phyloP scores from a whole-genome alignment of 2,329 filamentous ascomycete species.

The Parastagonospora avenae region DNA sequence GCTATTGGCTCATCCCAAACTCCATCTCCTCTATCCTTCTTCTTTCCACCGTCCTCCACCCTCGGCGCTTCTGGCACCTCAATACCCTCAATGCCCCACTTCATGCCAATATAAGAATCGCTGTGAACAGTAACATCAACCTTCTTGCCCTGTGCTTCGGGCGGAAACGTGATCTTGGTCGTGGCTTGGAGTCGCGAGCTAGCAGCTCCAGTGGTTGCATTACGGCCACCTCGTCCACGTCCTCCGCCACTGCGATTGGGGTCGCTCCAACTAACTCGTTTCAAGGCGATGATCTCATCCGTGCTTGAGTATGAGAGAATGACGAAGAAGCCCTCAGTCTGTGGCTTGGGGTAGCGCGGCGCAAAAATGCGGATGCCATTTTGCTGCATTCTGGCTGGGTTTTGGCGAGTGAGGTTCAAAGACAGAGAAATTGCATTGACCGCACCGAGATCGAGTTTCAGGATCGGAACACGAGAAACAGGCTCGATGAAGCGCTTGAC shows the following conservation, averaged over 20 bases:
- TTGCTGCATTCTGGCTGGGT: slow-evolving; percentile 51
- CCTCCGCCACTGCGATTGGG: slow-evolving; percentile 5
- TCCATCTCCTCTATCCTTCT: slow-evolving; percentile 19
- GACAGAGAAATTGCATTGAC: slow-evolving; percentile 68
- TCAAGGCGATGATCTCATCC: slow-evolving; percentile 84
- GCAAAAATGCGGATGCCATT: slow-evolving; percentile 78
- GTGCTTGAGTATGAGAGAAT: slow-evolving; percentile 69
- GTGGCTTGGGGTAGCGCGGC: slow-evolving; percentile 88
- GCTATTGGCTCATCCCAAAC: not conserved
- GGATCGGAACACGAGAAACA: slow-evolving; percentile 69
- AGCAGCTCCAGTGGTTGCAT: slow-evolving; percentile 14
- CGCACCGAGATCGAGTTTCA: slow-evolving; percentile 66
- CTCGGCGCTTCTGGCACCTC: slow-evolving; percentile 53
- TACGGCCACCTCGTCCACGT: slow-evolving; percentile 8
- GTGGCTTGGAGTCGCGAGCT: slow-evolving; percentile 57
- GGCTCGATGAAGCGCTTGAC: slow-evolving; percentile 63
- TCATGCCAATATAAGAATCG: slow-evolving; percentile 84
- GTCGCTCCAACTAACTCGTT: slow-evolving; percentile 77
- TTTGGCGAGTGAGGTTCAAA: slow-evolving; percentile 69
- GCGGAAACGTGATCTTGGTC: slow-evolving; percentile 66
- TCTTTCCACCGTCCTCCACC: slow-evolving; percentile 36
- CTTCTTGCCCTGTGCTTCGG: slow-evolving; percentile 59
- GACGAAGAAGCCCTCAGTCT: slow-evolving; percentile 92
- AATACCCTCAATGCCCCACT: slow-evolving; percentile 60
- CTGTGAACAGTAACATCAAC: slow-evolving; percentile 80